Base-by-base conservation (phyloP, 139 green algal genomes). In the Dunaliella sp. region DNA sequence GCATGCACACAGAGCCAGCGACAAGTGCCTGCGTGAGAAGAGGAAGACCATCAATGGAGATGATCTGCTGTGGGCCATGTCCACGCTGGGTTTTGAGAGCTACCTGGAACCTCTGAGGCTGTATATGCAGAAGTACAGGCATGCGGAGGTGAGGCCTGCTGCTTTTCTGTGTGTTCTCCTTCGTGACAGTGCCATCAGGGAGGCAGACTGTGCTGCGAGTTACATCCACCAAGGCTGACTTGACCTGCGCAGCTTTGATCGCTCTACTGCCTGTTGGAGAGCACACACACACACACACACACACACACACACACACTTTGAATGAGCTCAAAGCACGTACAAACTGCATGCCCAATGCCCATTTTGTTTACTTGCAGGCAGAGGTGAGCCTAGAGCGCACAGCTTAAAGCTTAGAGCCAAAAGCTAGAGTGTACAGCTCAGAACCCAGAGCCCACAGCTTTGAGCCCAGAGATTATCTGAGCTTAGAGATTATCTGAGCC, bases 41-140 rank as follows among this genome's bases (percentile, higher is more conserved):
- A 90, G 98, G n/a, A 99, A 99, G 84, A 99, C 98, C 0, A 98
- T 99, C 83, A 99, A 99, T 87, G 98, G 98, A 0, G 98, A 99
- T 74, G 98, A 99, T 87, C 89, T 99, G 58, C 85, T 99, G 32
- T 99, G 98, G 96, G 96, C 98, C 0, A 98, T 99, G 97, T 94
- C 90, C 82, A 99, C 95, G 1, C 92, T 99, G 37, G 96, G 96
- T 3, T 99, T 99, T 89, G 97, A 99, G 83, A 96, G 99, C 25
- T 99, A 99, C 87, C 85, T 98, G 1, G 96, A 99, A 85, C 97
- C 97, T 0, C 88, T 99, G 1, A 99, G 98, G 85, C 77, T 97
- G 0, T 99, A 99, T 88, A 88, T 99, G 33, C 83, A 93, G 73
- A 99, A 98, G 83, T 99, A 95, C 91, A 83, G 96, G n/a, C 96